Evolutionary conservation across 1,139 yeast species (phyloP).

Genomic region (Suhomyces guaymorum): DNA sequence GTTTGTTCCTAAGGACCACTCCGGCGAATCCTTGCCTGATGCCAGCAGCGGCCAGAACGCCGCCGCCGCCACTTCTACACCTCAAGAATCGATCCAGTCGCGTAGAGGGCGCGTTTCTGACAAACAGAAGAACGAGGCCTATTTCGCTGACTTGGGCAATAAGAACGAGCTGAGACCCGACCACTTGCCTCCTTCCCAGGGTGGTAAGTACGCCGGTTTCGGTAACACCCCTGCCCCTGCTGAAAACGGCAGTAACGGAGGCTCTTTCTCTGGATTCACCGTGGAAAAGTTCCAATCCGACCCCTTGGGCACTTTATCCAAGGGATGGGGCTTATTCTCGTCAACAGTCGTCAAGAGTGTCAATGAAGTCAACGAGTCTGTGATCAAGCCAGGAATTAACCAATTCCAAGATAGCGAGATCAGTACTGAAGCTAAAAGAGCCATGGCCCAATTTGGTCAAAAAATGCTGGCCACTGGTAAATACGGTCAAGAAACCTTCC

Average conservation of each 20-base stretch:
- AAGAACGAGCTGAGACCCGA: slow-evolving; percentile 74
- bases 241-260: slow-evolving; percentile 24
- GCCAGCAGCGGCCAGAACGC: slow-evolving; percentile 14
- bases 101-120: slow-evolving; percentile 43
- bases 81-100: slow-evolving; percentile 39
- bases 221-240: slow-evolving; percentile 71
- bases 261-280: slow-evolving; percentile 57
- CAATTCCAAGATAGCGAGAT: slow-evolving; percentile 81
- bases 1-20: slow-evolving; percentile 67
- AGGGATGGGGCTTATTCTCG: slow-evolving; percentile 94
- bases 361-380: slow-evolving; percentile 81
- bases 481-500: slow-evolving; percentile 66
- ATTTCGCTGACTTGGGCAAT: slow-evolving; percentile 77
- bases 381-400: slow-evolving; percentile 84
- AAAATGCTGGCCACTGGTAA: slow-evolving; percentile 87
- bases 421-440: slow-evolving; percentile 78
- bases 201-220: slow-evolving; percentile 90
- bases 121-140: slow-evolving; percentile 71
- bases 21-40: slow-evolving; percentile 49
- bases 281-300: slow-evolving; percentile 79
- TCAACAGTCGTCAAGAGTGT: slow-evolving; percentile 80
- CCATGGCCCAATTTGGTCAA: slow-evolving; percentile 94
- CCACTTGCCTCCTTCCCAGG: slow-evolving; percentile 86
- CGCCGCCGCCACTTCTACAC: slow-evolving; percentile 22
- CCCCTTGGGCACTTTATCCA: slow-evolving; percentile 83